Conservation (phyloP, 208 protist species). For the Borovskyia barvae region DNA sequence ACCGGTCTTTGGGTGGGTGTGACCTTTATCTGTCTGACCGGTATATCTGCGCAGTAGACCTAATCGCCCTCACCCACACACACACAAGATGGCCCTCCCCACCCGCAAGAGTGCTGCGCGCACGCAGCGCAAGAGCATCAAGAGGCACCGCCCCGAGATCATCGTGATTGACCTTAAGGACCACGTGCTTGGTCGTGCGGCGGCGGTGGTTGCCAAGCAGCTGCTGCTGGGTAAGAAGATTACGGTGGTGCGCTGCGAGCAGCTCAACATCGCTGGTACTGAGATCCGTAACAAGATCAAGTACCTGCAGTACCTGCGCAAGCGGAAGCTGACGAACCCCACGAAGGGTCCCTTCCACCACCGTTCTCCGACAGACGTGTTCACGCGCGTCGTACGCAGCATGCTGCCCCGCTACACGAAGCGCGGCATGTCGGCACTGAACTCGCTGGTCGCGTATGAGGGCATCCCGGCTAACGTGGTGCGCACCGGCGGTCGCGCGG, state of each 20-base stretch:
- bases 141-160: constrained; percentile 76
- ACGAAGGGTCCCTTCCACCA: constrained; percentile 97
- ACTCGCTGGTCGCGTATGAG: constrained; percentile 80
- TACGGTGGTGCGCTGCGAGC: constrained; percentile 96
- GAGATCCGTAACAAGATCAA: constrained; percentile 98
- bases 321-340: constrained; percentile 98
- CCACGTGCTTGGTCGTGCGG: constrained; percentile 97
- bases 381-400: constrained; percentile 95
- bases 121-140: constrained; percentile 51
- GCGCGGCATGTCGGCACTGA: constrained; percentile 75
- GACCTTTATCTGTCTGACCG: too few relatives aligned
- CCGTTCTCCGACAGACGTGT: constrained; percentile 96
- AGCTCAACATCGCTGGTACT: constrained; percentile 94
- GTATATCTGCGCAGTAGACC: too few relatives aligned
- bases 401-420: constrained; percentile 97
- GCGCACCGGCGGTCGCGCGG: constrained; percentile 56
- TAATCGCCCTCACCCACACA: background rate
- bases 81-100: constrained; percentile 44
- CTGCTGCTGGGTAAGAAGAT: constrained; percentile 96
- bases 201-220: constrained; percentile 97
- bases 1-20: too few relatives aligned
- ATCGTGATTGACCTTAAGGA: constrained; percentile 97
- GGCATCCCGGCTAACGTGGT: constrained; percentile 73
- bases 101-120: constrained; percentile 50
- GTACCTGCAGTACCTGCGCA: constrained; percentile 93